A percentile compares a stretch with the other conserved stretches of the same genome.
phyloP scores from a whole-genome alignment of 306 rosid species.

The Alnus glutinosa region DNA sequence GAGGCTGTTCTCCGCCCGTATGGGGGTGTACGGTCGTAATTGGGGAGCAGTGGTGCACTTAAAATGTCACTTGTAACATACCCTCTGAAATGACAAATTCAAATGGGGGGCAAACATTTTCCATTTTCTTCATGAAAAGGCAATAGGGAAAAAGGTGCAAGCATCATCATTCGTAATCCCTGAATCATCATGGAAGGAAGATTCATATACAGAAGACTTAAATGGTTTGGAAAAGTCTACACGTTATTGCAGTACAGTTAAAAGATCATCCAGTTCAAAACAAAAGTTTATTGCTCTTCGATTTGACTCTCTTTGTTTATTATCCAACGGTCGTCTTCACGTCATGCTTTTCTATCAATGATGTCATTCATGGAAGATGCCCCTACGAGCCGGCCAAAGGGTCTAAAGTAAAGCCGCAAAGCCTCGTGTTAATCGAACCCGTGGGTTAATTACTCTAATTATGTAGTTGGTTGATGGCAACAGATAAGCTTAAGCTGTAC shows the following conservation, averaged over 20 bases:
- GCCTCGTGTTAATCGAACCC: neutral
- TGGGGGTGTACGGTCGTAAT: no score
- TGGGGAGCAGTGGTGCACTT: no score
- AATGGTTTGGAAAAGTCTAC: constrained; percentile 23
- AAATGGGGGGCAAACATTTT: neutral
- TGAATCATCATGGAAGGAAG: constrained; percentile 6
- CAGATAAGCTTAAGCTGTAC: neutral
- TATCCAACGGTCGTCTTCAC: neutral
- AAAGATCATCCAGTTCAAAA: neutral
- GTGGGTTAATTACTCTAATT: no score
- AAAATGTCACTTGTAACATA: no score
- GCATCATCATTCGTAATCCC: constrained; percentile 32
- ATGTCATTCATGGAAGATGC: constrained; percentile 29
- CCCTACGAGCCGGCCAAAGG: neutral
- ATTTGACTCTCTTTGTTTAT: neutral
- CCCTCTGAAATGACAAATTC: no score
- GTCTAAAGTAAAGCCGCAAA: no score
- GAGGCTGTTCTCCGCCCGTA: no score
- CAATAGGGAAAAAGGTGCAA: neutral
- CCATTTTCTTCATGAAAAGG: neutral
- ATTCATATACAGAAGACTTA: neutral
- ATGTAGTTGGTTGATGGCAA: neutral
- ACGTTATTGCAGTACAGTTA: constrained; percentile 19
- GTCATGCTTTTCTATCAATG: constrained; percentile 60
- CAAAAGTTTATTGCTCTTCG: neutral